These are phyloP conservation scores for Zarea fungicola DNA, from an alignment of 2,329 filamentous ascomycete genomes.

Conservation along the genomic window DNA sequence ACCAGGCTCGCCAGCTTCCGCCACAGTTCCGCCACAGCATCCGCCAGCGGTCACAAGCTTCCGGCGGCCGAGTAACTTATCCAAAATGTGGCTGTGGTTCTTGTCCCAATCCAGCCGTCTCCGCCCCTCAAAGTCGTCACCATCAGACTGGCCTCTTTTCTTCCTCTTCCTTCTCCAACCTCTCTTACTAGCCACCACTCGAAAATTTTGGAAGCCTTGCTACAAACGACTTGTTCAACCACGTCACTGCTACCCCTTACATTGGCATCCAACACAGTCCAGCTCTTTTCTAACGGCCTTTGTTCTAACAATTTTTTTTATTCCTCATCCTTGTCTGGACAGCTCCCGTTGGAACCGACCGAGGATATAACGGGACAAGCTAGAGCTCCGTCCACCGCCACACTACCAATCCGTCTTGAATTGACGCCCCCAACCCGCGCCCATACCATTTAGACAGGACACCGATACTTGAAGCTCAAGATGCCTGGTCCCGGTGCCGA, in stretches of 20 bases:
- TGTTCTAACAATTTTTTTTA: no score
- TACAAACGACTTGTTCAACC: not conserved
- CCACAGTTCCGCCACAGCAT: no score
- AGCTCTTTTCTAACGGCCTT: no score
- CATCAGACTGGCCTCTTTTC: conserved; percentile 6
- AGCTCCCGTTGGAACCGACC: no score
- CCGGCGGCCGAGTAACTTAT: not conserved
- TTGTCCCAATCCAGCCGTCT: not conserved
- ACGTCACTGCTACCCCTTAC: not conserved
- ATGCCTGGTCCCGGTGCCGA: conserved; percentile 33
- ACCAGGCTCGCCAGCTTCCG: no score
- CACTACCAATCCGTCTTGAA: not conserved
- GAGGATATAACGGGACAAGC: no score
- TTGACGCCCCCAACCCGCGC: not conserved
- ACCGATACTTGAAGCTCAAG: not conserved
- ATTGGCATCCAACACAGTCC: conserved; percentile 4
- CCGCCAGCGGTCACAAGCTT: no score
- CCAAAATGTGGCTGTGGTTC: not conserved
- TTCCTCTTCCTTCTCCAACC: not conserved
- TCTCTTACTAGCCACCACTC: not conserved
- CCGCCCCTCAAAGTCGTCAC: conserved; percentile 5
- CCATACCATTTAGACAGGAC: not conserved
- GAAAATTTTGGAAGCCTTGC: not conserved
- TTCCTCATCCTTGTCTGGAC: no score
- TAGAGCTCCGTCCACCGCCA: conserved; percentile 6